Conservation (phyloP, 192 early-diverging fungal genomes). For the Oehlia diaphana region DNA sequence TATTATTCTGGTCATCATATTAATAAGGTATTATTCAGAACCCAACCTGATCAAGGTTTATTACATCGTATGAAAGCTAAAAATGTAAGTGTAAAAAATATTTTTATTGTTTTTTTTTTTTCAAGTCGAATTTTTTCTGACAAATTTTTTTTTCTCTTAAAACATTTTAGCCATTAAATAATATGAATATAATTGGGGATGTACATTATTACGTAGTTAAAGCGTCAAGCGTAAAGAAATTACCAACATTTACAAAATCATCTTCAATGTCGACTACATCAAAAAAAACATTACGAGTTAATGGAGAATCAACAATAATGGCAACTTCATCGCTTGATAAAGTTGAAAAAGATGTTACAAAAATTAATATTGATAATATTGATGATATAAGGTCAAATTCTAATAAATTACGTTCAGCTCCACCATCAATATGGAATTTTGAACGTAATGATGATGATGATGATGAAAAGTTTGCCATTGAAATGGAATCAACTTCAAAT, state of each 20-base stretch:
- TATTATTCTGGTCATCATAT: constrained; percentile 75
- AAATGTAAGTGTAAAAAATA: constrained; percentile 46
- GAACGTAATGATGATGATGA: neutral
- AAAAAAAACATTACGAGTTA: neutral
- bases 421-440: neutral
- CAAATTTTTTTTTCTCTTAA: neutral
- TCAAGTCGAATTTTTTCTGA: neutral
- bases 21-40: constrained; percentile 75
- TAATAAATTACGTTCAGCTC: neutral
- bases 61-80: constrained; percentile 75
- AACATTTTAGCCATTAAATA: constrained; percentile 64
- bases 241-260: constrained; percentile 16
- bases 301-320: neutral
- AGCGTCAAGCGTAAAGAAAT: constrained; percentile 32
- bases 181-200: constrained; percentile 72
- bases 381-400: neutral
- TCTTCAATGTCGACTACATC: constrained; percentile 31
- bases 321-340: neutral
- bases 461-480: neutral
- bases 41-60: constrained; percentile 73
- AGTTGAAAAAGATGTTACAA: neutral
- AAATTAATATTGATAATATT: neutral
- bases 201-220: constrained; percentile 54
- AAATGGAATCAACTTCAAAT: neutral
- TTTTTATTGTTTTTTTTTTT: neutral